Conservation (phyloP, 768 basidiomycete species). For the Coprinopsis cinerea region DNA sequence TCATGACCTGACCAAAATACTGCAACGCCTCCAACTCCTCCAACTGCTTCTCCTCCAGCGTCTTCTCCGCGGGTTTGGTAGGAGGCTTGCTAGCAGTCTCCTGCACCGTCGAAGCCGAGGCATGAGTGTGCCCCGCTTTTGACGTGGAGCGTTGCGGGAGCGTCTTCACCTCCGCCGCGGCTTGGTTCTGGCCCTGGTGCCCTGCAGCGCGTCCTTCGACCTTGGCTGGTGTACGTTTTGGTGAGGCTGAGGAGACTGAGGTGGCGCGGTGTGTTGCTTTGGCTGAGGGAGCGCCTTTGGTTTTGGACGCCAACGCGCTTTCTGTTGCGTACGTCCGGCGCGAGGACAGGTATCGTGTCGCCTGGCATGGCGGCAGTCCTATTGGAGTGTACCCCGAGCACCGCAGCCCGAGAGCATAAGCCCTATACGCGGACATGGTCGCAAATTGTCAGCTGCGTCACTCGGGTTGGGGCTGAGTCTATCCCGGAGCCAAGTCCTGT, state of each 20-base stretch:
- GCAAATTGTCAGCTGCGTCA: background rate
- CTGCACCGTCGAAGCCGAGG: background rate
- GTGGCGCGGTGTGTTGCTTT: slow-evolving; percentile 7
- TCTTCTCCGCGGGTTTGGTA: slow-evolving; percentile 4
- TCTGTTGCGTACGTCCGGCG: slow-evolving; percentile 10
- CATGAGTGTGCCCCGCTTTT: background rate
- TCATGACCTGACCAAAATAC: slow-evolving; percentile 27
- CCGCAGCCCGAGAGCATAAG: slow-evolving; percentile 2
- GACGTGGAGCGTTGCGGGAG: background rate
- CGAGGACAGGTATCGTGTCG: background rate
- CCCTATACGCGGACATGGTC: slow-evolving; percentile 3
- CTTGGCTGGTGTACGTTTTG: slow-evolving; percentile 6
- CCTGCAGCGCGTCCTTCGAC: slow-evolving; percentile 6
- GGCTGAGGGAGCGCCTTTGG: slow-evolving; percentile 5
- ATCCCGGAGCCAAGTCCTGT: background rate
- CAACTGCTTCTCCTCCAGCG: slow-evolving; percentile 27
- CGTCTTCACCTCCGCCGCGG: slow-evolving; percentile 7
- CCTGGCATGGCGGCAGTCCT: background rate
- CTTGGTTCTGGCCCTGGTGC: slow-evolving; percentile 1
- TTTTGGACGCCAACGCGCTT: slow-evolving; percentile 7
- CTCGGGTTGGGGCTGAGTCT: background rate
- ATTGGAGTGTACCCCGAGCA: background rate
- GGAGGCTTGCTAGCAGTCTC: background rate
- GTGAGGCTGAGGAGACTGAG: slow-evolving; percentile 1
- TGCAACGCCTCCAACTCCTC: slow-evolving; percentile 32